Evolutionary conservation across 2,329 filamentous ascomycete genomes (phyloP), one percentile per base, ranked within the genome.

Genomic region (Apiospora saccharicola): DNA sequence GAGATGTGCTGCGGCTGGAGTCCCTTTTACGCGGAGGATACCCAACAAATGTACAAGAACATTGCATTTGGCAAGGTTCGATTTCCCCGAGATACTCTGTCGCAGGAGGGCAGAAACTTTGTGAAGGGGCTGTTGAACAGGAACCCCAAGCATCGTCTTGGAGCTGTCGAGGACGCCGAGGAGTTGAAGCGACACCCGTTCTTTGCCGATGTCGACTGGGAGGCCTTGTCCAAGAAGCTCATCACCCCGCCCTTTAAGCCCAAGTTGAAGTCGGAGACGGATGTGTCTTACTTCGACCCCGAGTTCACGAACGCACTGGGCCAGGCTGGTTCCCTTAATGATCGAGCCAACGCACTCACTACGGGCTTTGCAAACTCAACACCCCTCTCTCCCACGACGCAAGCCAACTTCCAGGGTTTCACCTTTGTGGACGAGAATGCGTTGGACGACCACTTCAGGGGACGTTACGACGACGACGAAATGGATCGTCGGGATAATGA

Each of bases 1-100:
- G 96, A 99, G 83, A 99, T 99, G 96, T 99, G 96, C 86, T 99
- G 96, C 79, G 96, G 96, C 46, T 99, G 96, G 96, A 98, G 95
- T 79, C 96, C 96, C 0, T 99, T 99, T 84, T 99, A 98, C 78
- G 96, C 96, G 72, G 96, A 99, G 80, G 96, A 99, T 80, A 99
- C 96, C 0, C 96, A 99, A 83, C 96, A 99, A 82, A 99, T 99
- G 96, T 99, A 99, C 87, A 99, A 99, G 87, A 99, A 99, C 85
- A 99, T 99, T 81, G 96, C 96, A 0, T 99, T 99, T 80, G 96
- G 96, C 81, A 99, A 99, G 82, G 96, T 99, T 72, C 90, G 96
- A 74, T 99, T 99, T 82, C 96, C 96, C 10, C 90, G 95, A 76
- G 96, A 99, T 82, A 97, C 96, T 1, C 86, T 99, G 44, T 98